Evolutionary conservation across 2,329 filamentous ascomycete genomes (phyloP).

Genomic region (Aspergillus amoenus): DNA sequence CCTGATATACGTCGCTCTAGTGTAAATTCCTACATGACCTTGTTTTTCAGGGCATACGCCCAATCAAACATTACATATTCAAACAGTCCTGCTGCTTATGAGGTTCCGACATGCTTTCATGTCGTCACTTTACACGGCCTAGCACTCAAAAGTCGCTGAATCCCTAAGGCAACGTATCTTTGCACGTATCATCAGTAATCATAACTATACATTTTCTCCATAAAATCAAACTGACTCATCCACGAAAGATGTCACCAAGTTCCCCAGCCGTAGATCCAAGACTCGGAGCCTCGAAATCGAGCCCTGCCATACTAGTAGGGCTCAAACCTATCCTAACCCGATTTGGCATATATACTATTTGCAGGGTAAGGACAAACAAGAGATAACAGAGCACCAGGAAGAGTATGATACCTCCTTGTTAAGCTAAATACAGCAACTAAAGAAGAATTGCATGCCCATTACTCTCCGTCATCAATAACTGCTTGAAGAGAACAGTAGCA

Average conservation of each 20-base stretch:
- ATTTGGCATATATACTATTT: slow-evolving; percentile 7
- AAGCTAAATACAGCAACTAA: background rate
- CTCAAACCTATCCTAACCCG: slow-evolving; percentile 21
- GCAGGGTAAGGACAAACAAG: background rate
- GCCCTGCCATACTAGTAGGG: slow-evolving; percentile 10
- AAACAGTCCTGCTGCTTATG: no score
- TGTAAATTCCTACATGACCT: slow-evolving; percentile 3
- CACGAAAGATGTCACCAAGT: background rate
- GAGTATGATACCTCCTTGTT: background rate
- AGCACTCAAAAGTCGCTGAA: background rate
- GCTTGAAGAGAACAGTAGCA: no score
- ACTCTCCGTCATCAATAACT: no score
- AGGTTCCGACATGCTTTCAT: background rate
- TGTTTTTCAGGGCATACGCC: background rate
- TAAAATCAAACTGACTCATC: background rate
- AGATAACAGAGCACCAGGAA: background rate
- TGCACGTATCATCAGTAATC: no score
- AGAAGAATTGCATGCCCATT: background rate
- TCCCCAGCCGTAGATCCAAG: background rate
- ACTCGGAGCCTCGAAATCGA: background rate
- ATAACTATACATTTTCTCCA: background rate
- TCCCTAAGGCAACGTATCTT: background rate
- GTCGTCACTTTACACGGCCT: background rate
- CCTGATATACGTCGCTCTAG: background rate
- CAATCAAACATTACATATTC: background rate